These are phyloP conservation scores for Trametes elegans DNA, from an alignment of 768 basidiomycete genomes.

Conservation along the genomic window DNA sequence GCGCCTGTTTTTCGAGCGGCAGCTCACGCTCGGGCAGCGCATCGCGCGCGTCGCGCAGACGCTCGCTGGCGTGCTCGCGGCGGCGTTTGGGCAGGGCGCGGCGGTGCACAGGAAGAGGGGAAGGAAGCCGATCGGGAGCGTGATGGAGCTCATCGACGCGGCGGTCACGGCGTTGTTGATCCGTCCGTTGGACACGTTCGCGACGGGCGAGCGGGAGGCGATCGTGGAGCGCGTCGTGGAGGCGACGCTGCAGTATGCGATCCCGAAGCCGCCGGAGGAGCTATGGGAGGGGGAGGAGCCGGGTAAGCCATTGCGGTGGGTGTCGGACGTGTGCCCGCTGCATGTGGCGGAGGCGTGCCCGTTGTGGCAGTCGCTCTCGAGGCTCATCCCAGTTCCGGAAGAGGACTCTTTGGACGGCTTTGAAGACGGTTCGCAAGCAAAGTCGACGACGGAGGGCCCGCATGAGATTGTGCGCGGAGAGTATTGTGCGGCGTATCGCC, in stretches of 20 bases:
- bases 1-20: constrained; percentile 65
- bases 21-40: constrained; percentile 56
- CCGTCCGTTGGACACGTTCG: constrained; percentile 43
- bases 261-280: constrained; percentile 53
- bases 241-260: constrained; percentile 74
- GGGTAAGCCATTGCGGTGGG: constrained; percentile 38
- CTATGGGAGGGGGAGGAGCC: neutral
- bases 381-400: neutral
- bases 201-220: constrained; percentile 60
- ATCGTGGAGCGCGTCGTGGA: constrained; percentile 71
- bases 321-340: constrained; percentile 57
- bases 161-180: constrained; percentile 62
- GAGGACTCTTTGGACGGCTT: constrained; percentile 26
- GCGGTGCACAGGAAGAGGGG: constrained; percentile 33
- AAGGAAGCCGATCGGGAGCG: constrained; percentile 58
- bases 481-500: constrained; percentile 65
- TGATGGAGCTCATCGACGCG: constrained; percentile 75
- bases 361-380: constrained; percentile 50
- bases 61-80: constrained; percentile 52
- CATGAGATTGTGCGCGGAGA: constrained; percentile 38
- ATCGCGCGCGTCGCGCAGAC: constrained; percentile 63
- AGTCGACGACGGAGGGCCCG: neutral
- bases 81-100: constrained; percentile 32
- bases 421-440: constrained; percentile 20
- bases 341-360: constrained; percentile 59